Conservation (phyloP, 2,329 filamentous ascomycete genomes). For the Penicillium sclerotiorum region DNA sequence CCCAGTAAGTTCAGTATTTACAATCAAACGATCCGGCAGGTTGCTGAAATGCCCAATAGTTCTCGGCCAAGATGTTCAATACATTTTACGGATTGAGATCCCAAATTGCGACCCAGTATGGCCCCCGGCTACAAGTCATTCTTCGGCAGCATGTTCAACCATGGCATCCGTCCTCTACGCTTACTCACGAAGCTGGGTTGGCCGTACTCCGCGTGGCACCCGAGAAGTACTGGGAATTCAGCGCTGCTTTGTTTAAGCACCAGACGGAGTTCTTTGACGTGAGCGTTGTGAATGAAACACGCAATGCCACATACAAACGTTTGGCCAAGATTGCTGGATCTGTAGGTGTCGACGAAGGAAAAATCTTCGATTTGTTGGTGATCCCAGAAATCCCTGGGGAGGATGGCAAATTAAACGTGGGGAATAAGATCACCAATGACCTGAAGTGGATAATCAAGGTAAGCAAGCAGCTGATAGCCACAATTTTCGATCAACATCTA, state of each 20-base stretch:
- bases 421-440: conserved; percentile 82
- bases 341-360: conserved; percentile 70
- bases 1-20: conserved; percentile 51
- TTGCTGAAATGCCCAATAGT: conserved; percentile 39
- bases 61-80: conserved; percentile 73
- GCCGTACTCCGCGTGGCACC: conserved; percentile 75
- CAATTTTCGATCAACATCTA: conserved; percentile 12
- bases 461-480: conserved; percentile 13
- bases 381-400: conserved; percentile 68
- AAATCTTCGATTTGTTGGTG: conserved; percentile 68
- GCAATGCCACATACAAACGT: conserved; percentile 81
- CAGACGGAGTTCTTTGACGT: conserved; percentile 84
- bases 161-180: conserved; percentile 87
- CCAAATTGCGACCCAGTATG: conserved; percentile 62
- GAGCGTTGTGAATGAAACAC: conserved; percentile 76
- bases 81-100: conserved; percentile 73
- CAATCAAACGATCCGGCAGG: background rate
- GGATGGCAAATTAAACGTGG: conserved; percentile 72
- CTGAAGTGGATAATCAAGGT: conserved; percentile 82
- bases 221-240: conserved; percentile 78
- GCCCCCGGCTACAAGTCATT: conserved; percentile 68
- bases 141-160: conserved; percentile 92
- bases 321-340: conserved; percentile 71
- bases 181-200: conserved; percentile 72
- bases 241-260: conserved; percentile 65